phyloP scores from a whole-genome alignment of 306 rosid genomes.

The Quercus alba region DNA sequence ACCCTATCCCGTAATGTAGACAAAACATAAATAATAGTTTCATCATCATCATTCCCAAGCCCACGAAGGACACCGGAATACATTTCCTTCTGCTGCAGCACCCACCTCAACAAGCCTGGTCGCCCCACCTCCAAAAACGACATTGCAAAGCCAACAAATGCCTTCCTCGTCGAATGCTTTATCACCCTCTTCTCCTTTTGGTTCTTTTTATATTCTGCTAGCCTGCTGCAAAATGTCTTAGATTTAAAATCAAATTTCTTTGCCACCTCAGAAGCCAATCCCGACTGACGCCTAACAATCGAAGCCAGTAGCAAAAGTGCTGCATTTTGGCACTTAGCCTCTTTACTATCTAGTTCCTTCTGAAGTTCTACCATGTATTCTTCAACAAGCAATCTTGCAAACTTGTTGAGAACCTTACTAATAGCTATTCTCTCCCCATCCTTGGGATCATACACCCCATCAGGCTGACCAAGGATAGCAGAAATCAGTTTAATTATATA shows the following conservation, averaged over 20 bases:
- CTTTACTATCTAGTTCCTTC: slow-evolving; percentile 62
- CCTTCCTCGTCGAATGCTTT: slow-evolving; percentile 49
- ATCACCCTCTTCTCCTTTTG: slow-evolving; percentile 24
- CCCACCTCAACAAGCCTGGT: slow-evolving; percentile 73
- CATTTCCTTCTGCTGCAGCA: slow-evolving; percentile 81
- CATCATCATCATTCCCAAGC: slow-evolving; percentile 70
- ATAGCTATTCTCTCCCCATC: slow-evolving; percentile 35
- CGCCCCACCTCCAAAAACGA: slow-evolving; percentile 89
- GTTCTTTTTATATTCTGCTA: slow-evolving; percentile 33
- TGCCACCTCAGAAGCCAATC: slow-evolving; percentile 71
- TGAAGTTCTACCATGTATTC: slow-evolving; percentile 52
- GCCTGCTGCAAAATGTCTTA: slow-evolving; percentile 40
- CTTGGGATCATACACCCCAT: slow-evolving; percentile 44
- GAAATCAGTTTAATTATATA: slow-evolving; percentile 44
- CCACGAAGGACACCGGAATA: slow-evolving; percentile 69
- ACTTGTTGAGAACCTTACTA: slow-evolving; percentile 59
- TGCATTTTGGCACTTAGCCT: slow-evolving; percentile 51
- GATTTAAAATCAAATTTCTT: slow-evolving; percentile 73
- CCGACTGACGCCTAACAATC: slow-evolving; percentile 58
- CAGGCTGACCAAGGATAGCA: slow-evolving; percentile 48
- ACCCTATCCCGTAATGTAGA: slow-evolving; percentile 59
- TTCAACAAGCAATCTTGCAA: slow-evolving; percentile 46
- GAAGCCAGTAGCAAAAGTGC: slow-evolving; percentile 65
- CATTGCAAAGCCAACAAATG: slow-evolving; percentile 80
- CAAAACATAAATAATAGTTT: slow-evolving; percentile 68